Evolutionary conservation across 1,284 basidiomycete species (phyloP), one percentile per base, ranked within the genome.

Genomic region (Somion occarium): DNA sequence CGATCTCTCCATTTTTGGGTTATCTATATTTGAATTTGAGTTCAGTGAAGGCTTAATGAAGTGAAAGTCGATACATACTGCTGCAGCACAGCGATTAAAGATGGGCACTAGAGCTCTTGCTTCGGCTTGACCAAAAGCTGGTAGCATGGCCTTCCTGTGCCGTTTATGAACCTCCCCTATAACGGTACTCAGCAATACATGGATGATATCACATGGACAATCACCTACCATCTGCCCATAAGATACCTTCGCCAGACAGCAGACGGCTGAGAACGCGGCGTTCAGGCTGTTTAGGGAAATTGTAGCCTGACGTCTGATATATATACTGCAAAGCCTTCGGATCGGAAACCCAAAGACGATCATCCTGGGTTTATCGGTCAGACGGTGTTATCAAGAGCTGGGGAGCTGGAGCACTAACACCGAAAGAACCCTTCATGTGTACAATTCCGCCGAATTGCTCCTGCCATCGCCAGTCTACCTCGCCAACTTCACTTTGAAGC

Each of bases 91-190:
- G 52, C 72, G 69, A 38, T 67, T 69, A 62, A 81, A 80, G 22
- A 78, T 71, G 11, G 78, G 73, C 1, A 79, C 66, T 43, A 78
- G 74, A 1, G 73, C 69, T 52, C 72, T 77, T 3, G 73, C 69
- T 54, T 80, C 78, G 0, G 73, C 72, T 4, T 63, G 52, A 1
- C 73, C 69, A 48, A 78, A 78, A 5, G 69, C 75, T 1, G 73
- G 73, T 22, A 70, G 63, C 62, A 78, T 66, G 5, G 73, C 64
- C 53, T 67, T 76, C 47, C 72, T 57, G 23, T 76, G 73, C 42
- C 73, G 63, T 49, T 68, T 71, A 54, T 79, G 78, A 25, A 54
- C 63, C 7, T 72, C 69, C 9, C 73, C 77, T 79, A 46, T n/a
- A 20, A 43, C 15, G 5, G 15, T 12, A 26, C 12, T 39, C 4